Evolutionary conservation across 169 alveolate species (phyloP), one percentile per base, ranked within the genome.

Genomic region (Eimeria necatrix): DNA sequence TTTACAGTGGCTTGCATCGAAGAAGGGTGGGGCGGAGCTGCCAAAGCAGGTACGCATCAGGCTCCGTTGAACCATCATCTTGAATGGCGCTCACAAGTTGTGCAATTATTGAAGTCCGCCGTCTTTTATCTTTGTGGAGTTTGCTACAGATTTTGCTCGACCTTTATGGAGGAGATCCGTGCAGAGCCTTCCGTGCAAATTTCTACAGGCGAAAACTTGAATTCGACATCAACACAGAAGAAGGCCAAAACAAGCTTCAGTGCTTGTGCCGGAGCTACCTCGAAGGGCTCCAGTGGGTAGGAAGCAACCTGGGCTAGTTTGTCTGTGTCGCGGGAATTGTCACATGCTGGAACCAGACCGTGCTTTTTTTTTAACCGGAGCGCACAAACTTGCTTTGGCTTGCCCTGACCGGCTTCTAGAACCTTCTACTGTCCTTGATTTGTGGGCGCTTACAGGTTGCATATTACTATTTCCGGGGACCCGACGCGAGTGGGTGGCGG

Each of bases 261-360:
- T 52, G 96, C 49, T 97, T 99, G 93, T 97, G 97, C 90, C 94
- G 96, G 64, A 91, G 97, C 22, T 99, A 98, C 95, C 94, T 98
- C 16, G 99, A 99, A 97, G 99, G 99, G 49, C 96, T 99, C 10
- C 98, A 98, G 93, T 99, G 99, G 99, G 99, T 98, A 14, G 94
- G 97, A 94, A 26, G 52, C 59, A 16, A 46, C 22, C 46, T 59
- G 85, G 26, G 61, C 60, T 16, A 26, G 20, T 18, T 48, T 26
- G 20, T 59, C 20, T 46, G 83, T 74, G 59, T 24, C 10, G 1
- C n/a, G 20, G 32, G 26, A 3, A 32, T 74, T 18, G 85, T 59
- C n/a, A 32, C 41, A 32, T 32, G 41, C 41, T 32, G 41, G 41
- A 2, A 32, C 41, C 41, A 32, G 41, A 2, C 41, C 41, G 41